A percentile compares a stretch with the other conserved stretches of the same genome.
These are phyloP conservation scores for Erodium trifolium DNA, from an alignment of 441 rosid genomes.

Conservation along the genomic window DNA sequence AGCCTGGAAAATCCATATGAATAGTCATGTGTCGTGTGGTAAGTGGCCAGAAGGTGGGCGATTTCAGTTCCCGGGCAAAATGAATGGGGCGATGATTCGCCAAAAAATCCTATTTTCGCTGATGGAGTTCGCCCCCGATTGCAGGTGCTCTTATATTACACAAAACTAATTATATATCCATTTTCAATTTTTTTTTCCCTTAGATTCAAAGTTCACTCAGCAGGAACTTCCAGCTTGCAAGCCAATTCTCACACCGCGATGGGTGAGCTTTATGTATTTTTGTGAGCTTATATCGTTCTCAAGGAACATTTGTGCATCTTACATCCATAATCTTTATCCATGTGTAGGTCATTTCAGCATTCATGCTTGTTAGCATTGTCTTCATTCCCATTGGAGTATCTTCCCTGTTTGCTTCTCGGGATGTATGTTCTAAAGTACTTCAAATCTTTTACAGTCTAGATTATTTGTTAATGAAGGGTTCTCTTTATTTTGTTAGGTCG, in stretches of 20 bases:
- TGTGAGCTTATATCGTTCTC: not conserved
- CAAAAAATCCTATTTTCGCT: too few relatives aligned
- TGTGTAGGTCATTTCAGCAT: conserved; percentile 36
- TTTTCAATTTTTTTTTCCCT: conserved; percentile 11
- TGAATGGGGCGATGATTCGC: too few relatives aligned
- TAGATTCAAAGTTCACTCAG: conserved; percentile 70
- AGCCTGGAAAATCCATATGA: too few relatives aligned
- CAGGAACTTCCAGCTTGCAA: conserved; percentile 81
- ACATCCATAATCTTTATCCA: not conserved
- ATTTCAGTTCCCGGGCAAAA: too few relatives aligned
- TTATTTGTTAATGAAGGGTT: not conserved
- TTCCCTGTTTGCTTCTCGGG: conserved; percentile 40
- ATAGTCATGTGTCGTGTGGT: too few relatives aligned
- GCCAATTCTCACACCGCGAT: conserved; percentile 62
- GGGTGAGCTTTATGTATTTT: conserved; percentile 26
- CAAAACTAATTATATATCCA: not conserved
- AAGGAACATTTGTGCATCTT: not conserved
- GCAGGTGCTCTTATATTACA: not conserved
- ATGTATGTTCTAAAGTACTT: conserved; percentile 18
- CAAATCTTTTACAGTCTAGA: not conserved
- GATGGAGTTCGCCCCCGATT: too few relatives aligned
- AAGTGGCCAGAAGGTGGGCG: too few relatives aligned
- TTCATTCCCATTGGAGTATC: conserved; percentile 45
- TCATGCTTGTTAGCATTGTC: conserved; percentile 32
- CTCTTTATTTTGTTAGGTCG: conserved; percentile 26